Conservation (phyloP, 2,329 filamentous ascomycete species). For the Penicillium glabrum region DNA sequence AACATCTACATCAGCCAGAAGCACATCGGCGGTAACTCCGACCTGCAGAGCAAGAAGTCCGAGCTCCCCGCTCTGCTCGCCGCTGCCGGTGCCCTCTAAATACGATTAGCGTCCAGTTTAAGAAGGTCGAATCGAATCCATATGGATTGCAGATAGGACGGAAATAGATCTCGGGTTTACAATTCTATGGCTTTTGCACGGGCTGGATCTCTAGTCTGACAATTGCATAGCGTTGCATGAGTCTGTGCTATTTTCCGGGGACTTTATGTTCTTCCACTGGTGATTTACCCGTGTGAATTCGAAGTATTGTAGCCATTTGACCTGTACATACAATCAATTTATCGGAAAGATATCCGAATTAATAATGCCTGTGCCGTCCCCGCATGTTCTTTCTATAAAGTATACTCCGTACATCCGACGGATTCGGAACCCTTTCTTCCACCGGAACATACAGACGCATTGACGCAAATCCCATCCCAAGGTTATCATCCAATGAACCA, state of each 20-base stretch:
- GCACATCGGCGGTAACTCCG: constrained; percentile 96
- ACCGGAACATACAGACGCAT: background rate
- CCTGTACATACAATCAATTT: too few relatives aligned
- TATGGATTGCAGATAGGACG: background rate
- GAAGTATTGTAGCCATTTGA: too few relatives aligned
- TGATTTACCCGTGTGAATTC: too few relatives aligned
- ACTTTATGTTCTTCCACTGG: too few relatives aligned
- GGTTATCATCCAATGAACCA: background rate
- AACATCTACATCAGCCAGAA: constrained; percentile 91
- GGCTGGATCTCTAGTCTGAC: too few relatives aligned
- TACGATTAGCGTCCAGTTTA: background rate
- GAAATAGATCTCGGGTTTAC: background rate
- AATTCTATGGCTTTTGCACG: too few relatives aligned
- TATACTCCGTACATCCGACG: background rate
- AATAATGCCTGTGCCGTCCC: too few relatives aligned
- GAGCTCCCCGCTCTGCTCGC: constrained; percentile 66
- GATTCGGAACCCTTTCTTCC: background rate
- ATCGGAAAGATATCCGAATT: too few relatives aligned
- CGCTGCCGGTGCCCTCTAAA: constrained; percentile 62
- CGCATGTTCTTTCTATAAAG: background rate
- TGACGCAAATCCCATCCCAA: background rate
- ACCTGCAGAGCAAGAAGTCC: constrained; percentile 66
- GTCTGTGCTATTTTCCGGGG: too few relatives aligned
- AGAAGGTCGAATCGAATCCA: background rate
- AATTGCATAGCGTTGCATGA: too few relatives aligned